Evolutionary conservation across 179 eudicot genomes (phyloP).

Genomic region (Carnegiea gigantea): DNA sequence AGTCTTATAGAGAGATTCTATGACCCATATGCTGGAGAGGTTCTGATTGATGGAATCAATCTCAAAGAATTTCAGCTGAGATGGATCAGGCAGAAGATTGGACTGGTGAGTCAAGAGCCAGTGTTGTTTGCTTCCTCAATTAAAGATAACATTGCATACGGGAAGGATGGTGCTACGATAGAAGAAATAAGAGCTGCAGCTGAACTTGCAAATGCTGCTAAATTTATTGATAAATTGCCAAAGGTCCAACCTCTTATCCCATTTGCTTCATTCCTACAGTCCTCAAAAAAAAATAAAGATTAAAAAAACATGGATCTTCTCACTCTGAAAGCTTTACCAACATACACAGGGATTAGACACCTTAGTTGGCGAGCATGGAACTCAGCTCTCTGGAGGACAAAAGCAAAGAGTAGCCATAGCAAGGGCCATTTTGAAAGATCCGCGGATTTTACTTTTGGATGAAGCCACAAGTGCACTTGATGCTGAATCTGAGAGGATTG

Average conservation of each 20-base stretch:
- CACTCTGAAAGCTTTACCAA: not conserved
- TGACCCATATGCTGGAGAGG: slow-evolving; percentile 49
- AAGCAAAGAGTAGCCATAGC: slow-evolving; percentile 67
- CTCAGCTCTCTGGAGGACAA: slow-evolving; percentile 62
- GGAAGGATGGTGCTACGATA: slow-evolving; percentile 46
- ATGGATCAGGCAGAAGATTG: slow-evolving; percentile 53
- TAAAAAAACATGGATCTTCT: not conserved
- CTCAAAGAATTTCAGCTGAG: slow-evolving; percentile 41
- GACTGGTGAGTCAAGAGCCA: slow-evolving; percentile 60
- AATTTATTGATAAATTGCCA: slow-evolving; percentile 49
- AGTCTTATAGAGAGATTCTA: slow-evolving; percentile 47
- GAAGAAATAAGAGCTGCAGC: slow-evolving; percentile 48
- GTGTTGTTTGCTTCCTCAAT: slow-evolving; percentile 43
- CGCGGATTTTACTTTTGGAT: slow-evolving; percentile 56
- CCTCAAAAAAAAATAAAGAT: not conserved
- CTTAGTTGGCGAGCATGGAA: slow-evolving; percentile 58
- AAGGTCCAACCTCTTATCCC: slow-evolving; percentile 28
- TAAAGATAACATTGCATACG: slow-evolving; percentile 49
- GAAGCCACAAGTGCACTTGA: slow-evolving; percentile 72
- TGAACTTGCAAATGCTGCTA: slow-evolving; percentile 48
- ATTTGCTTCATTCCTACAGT: not conserved
- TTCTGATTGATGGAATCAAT: slow-evolving; percentile 46
- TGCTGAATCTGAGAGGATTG: slow-evolving; percentile 57
- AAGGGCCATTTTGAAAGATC: slow-evolving; percentile 57
- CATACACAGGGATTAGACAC: slow-evolving; percentile 51